Conservation (phyloP, 768 basidiomycete species). For the Termitomyces sp. region DNA sequence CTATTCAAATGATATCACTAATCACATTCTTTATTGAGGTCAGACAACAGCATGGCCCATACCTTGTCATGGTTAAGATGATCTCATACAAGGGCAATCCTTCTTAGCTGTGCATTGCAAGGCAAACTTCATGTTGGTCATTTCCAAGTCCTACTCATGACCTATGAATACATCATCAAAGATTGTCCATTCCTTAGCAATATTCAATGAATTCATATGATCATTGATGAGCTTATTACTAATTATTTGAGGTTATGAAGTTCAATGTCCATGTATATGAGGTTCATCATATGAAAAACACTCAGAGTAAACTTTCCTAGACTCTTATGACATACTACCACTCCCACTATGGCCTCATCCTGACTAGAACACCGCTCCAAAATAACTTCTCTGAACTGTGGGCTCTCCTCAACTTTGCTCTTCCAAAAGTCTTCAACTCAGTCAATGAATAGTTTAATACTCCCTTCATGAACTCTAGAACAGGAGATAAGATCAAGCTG, state of each 20-base stretch:
- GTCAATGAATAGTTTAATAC: slow-evolving; percentile 99
- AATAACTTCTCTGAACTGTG: slow-evolving; percentile 97
- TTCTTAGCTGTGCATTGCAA: slow-evolving; percentile 67
- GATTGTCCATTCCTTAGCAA: slow-evolving; percentile 88
- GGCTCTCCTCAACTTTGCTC: slow-evolving; percentile 92
- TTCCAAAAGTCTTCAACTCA: slow-evolving; percentile 96
- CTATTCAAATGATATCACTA: slow-evolving; percentile 93
- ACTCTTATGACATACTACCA: slow-evolving; percentile 92
- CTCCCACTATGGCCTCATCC: slow-evolving; percentile 87
- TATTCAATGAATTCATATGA: slow-evolving; percentile 96
- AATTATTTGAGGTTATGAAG: not conserved
- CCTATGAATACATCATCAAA: slow-evolving; percentile 97
- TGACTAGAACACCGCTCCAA: slow-evolving; percentile 94
- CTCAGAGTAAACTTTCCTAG: slow-evolving; percentile 80
- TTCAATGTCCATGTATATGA: slow-evolving; percentile 62
- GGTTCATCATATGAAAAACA: slow-evolving; percentile 98
- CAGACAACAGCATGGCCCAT: slow-evolving; percentile 90
- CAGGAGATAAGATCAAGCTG: slow-evolving; percentile 95
- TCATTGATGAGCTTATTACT: slow-evolving; percentile 62
- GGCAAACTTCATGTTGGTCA: slow-evolving; percentile 71
- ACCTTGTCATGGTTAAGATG: slow-evolving; percentile 83
- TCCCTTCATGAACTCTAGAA: slow-evolving; percentile 97
- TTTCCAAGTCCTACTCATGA: slow-evolving; percentile 92
- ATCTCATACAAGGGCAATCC: slow-evolving; percentile 94
- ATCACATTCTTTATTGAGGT: slow-evolving; percentile 90